Evolutionary conservation across 768 basidiomycete genomes (phyloP).

Genomic region (Russula virescens): DNA sequence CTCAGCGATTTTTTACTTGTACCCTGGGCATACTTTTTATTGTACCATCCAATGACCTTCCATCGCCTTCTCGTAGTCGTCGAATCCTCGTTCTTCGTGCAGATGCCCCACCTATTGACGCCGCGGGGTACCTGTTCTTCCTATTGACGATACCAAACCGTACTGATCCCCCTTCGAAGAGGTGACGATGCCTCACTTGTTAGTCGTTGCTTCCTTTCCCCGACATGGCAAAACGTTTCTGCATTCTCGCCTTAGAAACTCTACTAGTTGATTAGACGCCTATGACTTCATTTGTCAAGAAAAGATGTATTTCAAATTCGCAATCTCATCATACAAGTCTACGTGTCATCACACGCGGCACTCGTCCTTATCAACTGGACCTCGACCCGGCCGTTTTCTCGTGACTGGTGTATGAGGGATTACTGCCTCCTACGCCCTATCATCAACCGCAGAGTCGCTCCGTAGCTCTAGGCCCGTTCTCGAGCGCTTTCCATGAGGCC

Average conservation of each 20-base stretch:
- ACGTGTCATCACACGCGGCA: constrained; percentile 11
- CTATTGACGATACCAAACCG: not conserved
- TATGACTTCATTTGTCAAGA: not conserved
- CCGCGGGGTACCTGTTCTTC: not conserved
- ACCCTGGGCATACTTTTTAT: not conserved
- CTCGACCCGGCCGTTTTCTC: not conserved
- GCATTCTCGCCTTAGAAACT: not conserved
- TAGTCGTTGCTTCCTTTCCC: not conserved
- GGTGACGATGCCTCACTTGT: not conserved
- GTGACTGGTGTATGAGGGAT: constrained; percentile 5
- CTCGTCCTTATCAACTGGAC: not conserved
- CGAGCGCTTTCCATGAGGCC: not conserved
- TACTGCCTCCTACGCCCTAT: constrained; percentile 7
- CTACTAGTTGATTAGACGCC: not conserved
- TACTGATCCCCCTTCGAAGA: not conserved
- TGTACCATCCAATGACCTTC: too few relatives aligned
- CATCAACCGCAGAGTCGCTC: not conserved
- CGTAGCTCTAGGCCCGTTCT: constrained; percentile 6
- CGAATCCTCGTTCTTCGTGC: too few relatives aligned
- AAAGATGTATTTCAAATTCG: not conserved
- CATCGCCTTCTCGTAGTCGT: too few relatives aligned
- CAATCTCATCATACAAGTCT: not conserved
- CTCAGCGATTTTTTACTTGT: not conserved
- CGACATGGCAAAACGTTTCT: not conserved
- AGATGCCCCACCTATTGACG: not conserved